Evolutionary conservation across 495 filamentous ascomycete species (phyloP).

Genomic region (Aspergillus bertholletiae): DNA sequence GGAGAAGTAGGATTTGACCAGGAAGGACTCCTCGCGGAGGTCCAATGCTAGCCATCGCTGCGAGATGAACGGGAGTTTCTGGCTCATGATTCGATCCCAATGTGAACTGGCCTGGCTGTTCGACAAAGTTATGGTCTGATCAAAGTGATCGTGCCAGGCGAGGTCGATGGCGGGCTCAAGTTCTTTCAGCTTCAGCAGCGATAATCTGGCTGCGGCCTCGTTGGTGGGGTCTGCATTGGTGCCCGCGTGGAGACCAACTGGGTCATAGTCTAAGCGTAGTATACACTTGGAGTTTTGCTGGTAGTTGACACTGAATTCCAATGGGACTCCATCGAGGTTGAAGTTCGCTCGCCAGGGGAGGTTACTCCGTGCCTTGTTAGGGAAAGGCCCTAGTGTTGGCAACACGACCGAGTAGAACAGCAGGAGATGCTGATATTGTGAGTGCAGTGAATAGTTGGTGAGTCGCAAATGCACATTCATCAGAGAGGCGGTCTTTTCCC

Average conservation of each 20-base stretch:
- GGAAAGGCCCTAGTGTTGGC: background rate
- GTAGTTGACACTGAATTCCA: slow-evolving; percentile 9
- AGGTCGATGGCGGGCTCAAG: background rate
- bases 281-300: background rate
- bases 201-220: background rate
- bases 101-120: no score
- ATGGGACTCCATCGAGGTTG: background rate
- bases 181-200: no score
- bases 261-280: background rate
- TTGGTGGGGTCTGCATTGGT: no score
- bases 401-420: background rate
- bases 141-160: no score
- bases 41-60: background rate
- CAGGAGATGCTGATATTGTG: slow-evolving; percentile 3
- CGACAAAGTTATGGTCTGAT: no score
- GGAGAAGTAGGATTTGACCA: slow-evolving; percentile 7
- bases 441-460: background rate
- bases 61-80: background rate
- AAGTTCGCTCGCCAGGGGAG: background rate
- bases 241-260: background rate
- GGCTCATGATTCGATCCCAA: no score
- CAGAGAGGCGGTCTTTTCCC: background rate
- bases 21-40: background rate
- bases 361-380: background rate
- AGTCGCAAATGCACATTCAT: background rate